These are phyloP conservation scores for Sphaerulina populicola DNA, from an alignment of 2,329 filamentous ascomycete genomes.

Conservation along the genomic window DNA sequence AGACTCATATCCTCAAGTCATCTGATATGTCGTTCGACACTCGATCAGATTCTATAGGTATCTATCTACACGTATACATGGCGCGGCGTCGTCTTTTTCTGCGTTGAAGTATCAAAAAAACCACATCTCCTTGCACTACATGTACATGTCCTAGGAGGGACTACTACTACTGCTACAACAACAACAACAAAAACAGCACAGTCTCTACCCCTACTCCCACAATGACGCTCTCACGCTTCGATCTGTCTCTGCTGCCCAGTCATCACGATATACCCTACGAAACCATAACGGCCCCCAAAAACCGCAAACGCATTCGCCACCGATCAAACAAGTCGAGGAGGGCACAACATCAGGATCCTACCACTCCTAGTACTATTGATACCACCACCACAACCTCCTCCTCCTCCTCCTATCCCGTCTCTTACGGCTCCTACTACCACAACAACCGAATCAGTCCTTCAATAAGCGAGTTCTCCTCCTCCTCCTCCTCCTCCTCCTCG, in stretches of 20 bases:
- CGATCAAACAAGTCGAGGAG: slow-evolving; percentile 3
- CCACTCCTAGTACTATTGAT: neutral
- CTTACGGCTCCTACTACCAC: too few relatives aligned
- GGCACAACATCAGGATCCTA: neutral
- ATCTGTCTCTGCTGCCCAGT: neutral
- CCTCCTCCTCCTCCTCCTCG: neutral
- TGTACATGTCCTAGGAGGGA: too few relatives aligned
- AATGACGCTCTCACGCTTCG: neutral
- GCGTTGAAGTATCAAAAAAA: neutral
- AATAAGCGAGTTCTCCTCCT: neutral
- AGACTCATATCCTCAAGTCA: slow-evolving; percentile 4
- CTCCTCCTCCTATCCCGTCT: too few relatives aligned
- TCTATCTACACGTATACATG: neutral
- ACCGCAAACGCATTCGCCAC: slow-evolving; percentile 3
- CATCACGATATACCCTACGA: neutral
- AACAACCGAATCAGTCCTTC: too few relatives aligned
- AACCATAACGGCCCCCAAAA: neutral
- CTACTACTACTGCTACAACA: neutral
- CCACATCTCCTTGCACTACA: neutral
- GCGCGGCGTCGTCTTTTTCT: too few relatives aligned
- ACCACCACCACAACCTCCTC: too few relatives aligned
- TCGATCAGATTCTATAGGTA: neutral
- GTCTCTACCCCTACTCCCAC: neutral
- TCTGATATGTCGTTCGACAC: slow-evolving; percentile 4
- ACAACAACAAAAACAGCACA: neutral